Conservation (phyloP, 345 rosid genomes). For the Citropsis articulata region DNA sequence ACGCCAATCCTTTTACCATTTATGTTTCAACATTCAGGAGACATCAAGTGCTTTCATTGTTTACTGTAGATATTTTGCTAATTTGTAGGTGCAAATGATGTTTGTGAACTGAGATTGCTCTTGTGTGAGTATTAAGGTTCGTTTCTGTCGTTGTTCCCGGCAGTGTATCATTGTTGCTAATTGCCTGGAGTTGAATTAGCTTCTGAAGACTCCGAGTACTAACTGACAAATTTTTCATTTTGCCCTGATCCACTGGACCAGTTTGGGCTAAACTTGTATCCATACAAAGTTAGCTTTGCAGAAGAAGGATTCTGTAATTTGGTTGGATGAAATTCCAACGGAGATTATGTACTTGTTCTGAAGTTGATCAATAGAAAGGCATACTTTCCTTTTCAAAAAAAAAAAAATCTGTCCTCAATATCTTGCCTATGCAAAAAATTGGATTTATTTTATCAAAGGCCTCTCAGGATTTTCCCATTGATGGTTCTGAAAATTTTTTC, state of each 20-base stretch:
- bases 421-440: background rate
- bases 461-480: background rate
- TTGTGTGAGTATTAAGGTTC: background rate
- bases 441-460: background rate
- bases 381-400: no score
- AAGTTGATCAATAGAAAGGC: no score
- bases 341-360: no score
- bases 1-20: background rate
- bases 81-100: no score
- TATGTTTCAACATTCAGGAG: background rate
- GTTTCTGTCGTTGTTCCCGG: background rate
- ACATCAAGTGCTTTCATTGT: background rate
- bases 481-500: background rate
- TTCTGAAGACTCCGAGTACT: no score
- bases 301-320: no score
- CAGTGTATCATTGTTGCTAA: background rate
- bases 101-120: background rate
- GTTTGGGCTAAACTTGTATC: background rate
- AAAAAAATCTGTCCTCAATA: background rate
- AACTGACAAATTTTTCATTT: background rate
- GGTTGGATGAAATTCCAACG: no score
- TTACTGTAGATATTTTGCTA: background rate
- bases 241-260: background rate
- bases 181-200: no score
- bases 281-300: no score